phyloP scores from a whole-genome alignment of 2,329 filamentous ascomycete genomes.

The Rutstroemia sp. region DNA sequence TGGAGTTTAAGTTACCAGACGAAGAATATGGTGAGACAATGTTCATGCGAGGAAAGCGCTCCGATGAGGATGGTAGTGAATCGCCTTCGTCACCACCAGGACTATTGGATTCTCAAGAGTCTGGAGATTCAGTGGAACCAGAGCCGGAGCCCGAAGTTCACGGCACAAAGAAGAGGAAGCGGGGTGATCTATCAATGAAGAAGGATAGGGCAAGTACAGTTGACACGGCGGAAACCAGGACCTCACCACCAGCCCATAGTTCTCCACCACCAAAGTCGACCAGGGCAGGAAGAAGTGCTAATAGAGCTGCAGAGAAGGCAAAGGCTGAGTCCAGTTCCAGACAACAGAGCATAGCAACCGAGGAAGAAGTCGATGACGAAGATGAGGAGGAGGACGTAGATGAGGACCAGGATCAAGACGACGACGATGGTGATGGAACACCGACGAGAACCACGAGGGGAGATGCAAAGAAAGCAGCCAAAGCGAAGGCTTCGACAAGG shows the following conservation, averaged over 20 bases:
- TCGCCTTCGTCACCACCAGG: conserved; percentile 30
- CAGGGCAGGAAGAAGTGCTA: conserved; percentile 28
- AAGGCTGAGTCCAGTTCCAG: conserved; percentile 32
- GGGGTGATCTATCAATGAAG: conserved; percentile 30
- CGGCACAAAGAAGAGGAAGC: conserved; percentile 22
- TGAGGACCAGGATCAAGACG: conserved; percentile 32
- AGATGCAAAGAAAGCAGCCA: conserved; percentile 16
- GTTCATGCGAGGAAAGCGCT: conserved; percentile 24
- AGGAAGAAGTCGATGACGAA: conserved; percentile 24
- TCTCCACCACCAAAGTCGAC: conserved; percentile 35
- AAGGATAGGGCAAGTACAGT: conserved; percentile 40
- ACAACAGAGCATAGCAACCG: conserved; percentile 29
- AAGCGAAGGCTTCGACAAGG: conserved; percentile 14
- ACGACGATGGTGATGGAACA: conserved; percentile 28
- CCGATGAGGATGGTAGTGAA: conserved; percentile 21
- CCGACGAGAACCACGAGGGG: conserved; percentile 23
- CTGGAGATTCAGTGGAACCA: conserved; percentile 9
- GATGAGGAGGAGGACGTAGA: conserved; percentile 31
- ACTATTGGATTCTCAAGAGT: conserved; percentile 20
- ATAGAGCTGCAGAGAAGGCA: conserved; percentile 37
- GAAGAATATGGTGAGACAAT: conserved; percentile 28
- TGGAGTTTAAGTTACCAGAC: conserved; percentile 56
- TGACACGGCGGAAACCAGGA: conserved; percentile 41
- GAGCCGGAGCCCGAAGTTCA: conserved; percentile 5
- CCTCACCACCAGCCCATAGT: conserved; percentile 32